Conservation (phyloP, 2,329 filamentous ascomycete species). For the Raffaelea arxii region DNA sequence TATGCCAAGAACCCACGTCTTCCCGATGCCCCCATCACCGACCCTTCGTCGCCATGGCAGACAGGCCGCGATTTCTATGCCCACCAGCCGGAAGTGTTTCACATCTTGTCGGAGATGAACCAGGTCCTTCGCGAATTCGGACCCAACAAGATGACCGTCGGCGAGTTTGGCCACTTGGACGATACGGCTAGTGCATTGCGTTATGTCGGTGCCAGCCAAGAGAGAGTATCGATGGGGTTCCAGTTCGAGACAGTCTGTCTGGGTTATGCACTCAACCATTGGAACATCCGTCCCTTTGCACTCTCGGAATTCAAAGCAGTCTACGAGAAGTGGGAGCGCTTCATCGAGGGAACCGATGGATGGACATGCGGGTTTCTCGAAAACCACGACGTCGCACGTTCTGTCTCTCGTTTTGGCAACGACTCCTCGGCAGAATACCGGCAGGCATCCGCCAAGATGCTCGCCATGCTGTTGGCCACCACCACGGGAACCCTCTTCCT, state of each 20-base stretch:
- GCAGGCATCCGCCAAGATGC: slow-evolving; percentile 37
- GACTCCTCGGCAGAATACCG: slow-evolving; percentile 31
- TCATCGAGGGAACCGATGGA: slow-evolving; percentile 40
- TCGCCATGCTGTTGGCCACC: slow-evolving; percentile 35
- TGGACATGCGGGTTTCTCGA: slow-evolving; percentile 52
- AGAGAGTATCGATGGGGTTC: slow-evolving; percentile 60
- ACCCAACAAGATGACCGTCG: slow-evolving; percentile 59
- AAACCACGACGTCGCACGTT: slow-evolving; percentile 51
- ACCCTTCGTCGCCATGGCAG: slow-evolving; percentile 35
- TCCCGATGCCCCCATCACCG: slow-evolving; percentile 39
- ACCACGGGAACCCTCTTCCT: slow-evolving; percentile 43
- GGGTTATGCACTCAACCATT: too few relatives aligned
- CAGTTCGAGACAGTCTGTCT: slow-evolving; percentile 54
- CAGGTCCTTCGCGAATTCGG: slow-evolving; percentile 50
- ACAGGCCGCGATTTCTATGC: slow-evolving; percentile 46
- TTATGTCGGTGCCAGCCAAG: slow-evolving; percentile 50
- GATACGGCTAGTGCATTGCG: slow-evolving; percentile 44
- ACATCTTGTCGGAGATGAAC: slow-evolving; percentile 57
- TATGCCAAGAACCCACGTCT: slow-evolving; percentile 51
- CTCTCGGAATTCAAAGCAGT: slow-evolving; percentile 31
- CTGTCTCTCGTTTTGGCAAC: slow-evolving; percentile 38
- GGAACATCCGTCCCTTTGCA: too few relatives aligned
- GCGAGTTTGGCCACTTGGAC: slow-evolving; percentile 55
- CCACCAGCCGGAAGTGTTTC: slow-evolving; percentile 58
- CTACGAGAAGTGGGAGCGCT: slow-evolving; percentile 36